Base-by-base conservation (phyloP, 306 rosid species). In the Cucurbita pepo region DNA sequence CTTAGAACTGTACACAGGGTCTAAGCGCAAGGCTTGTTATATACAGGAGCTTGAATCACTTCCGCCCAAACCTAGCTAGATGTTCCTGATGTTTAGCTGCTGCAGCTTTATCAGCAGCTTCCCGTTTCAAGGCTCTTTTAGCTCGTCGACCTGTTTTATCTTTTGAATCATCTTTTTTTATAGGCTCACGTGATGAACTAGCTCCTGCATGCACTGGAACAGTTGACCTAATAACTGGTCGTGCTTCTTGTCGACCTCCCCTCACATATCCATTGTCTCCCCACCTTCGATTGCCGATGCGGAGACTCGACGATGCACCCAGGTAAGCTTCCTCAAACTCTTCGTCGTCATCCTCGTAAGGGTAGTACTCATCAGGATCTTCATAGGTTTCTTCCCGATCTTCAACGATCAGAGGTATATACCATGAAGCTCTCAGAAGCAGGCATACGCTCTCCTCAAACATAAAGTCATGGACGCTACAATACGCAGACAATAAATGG, bases 401-500 rank as follows among this genome's bases (percentile, higher is more conserved):
- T 73, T 80, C 86, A 48, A 88, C 85, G 1, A 56, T 40, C 38
- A 88, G 63, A 18, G 97, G 96, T 73, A 59, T 67, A 80, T 89
- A 91, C 99, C 99, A 94, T 30, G 89, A 40, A 8, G 99, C 99
- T 74, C 99, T 83, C 30, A 94, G 80, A 19, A 94, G 96, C 6
- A 94, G 78, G 78, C 99, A 91, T 36, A 94, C 96, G 37, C 99
- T 94, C 80, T 91, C 99, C 85, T 91, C 97, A 2, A 89, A 89
- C 92, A 92, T 86, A 79, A 80, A 92, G 70, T 89, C 96, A 3
- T 88, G 78, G 71, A 92, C 64, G 80, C 97, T 92, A 41, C 45
- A 60, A 38, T 64, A 37, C 11, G 30, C 37, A 60, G 19, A 13
- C 37, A 72, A 44, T 51, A 61, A 16, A 55, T 34, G 55, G 59